Evolutionary conservation across 176 grass and related monocot genomes (phyloP), one percentile per base, ranked within the genome.

Genomic region (Lolium perenne): DNA sequence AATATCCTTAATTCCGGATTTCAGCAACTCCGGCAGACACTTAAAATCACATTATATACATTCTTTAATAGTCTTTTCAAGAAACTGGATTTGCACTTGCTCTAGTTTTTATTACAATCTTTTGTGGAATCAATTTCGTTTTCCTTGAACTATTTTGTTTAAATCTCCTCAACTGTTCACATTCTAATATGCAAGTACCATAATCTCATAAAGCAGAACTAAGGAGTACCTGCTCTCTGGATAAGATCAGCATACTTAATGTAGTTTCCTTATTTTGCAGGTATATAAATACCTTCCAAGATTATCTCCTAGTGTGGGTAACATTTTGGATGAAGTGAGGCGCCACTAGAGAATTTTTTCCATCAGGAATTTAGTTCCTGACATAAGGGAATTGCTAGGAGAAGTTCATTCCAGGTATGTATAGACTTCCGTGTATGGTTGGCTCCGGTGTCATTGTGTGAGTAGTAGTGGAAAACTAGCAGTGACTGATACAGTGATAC

Each of bases 211-310:
- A n/a, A 18, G 9, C 11, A 60, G 74, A 21, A 74, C 17, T 49
- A 13, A 25, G 73, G 7, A 49, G 26, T 77, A 41, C 72, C 18
- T 64, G 11, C 65, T 77, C 71, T 17, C 35, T 57, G 9, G 8
- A 74, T 81, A 76, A 76, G 18, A 70, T 69, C 14, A 7, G 47
- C 32, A 41, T 85, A 76, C 43, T 72, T 65, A 86, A 8, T 75
- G 74, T 82, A 63, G 7, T 90, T 88, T 85, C 58, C 35, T 7
- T 38, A 61, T 77, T 85, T 80, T 89, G 48, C 88, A 98, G 96
- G 49, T 98, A 65, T 98, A 95, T 74, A 98, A 95, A 83, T 98
- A 91, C 76, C 93, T 98, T 87, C 96, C 96, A 86, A 95, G 93
- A 85, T 82, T 95, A 43, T 95, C 96, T 45, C 91, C 93, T 35